Evolutionary conservation across 192 early-diverging fungal genomes (phyloP).

Genomic region (Coemansia sp.): DNA sequence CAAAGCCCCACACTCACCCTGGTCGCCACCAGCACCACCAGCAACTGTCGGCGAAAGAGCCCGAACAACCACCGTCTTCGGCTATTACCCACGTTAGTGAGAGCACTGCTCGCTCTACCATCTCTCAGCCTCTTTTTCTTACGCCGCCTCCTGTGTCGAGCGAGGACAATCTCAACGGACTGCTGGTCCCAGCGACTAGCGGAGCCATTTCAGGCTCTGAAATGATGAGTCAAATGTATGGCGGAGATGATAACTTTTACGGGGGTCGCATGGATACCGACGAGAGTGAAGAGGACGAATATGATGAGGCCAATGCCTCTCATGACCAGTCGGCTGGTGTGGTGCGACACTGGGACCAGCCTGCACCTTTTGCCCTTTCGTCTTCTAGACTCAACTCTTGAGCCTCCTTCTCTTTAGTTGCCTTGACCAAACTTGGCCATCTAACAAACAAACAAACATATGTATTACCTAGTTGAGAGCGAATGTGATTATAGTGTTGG

Average conservation of each 20-base stretch:
- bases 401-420: neutral
- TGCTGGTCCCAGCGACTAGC: neutral
- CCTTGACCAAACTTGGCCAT: neutral
- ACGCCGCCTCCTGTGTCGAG: neutral
- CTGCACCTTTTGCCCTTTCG: neutral
- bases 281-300: neutral
- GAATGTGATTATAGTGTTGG: neutral
- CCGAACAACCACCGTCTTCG: neutral
- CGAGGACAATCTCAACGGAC: slow-evolving; percentile 2
- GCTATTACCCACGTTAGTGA: neutral
- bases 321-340: neutral
- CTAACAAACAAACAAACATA: neutral
- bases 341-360: neutral
- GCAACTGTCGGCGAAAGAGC: neutral
- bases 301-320: neutral
- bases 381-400: neutral
- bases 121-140: neutral
- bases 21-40: neutral
- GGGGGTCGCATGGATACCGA: neutral
- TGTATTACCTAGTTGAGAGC: neutral
- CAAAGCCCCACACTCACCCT: neutral
- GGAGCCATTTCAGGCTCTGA: neutral
- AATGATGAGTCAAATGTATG: neutral
- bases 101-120: neutral
- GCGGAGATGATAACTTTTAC: neutral